Evolutionary conservation across 2,329 filamentous ascomycete genomes (phyloP).

Genomic region (Chaetomiaceae sp.): DNA sequence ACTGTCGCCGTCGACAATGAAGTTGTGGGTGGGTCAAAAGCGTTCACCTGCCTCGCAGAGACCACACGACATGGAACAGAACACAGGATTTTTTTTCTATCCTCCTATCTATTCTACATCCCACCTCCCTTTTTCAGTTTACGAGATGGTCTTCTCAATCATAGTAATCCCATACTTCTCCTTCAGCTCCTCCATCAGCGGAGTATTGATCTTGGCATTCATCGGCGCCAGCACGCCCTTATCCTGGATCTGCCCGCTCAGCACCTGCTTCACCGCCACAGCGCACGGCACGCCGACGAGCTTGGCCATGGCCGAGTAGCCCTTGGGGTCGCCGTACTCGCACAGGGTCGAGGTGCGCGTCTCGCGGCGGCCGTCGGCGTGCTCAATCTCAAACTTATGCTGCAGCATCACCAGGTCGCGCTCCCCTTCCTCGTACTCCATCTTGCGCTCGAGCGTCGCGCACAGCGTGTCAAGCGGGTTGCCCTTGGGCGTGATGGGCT

Average conservation of each 20-base stretch:
- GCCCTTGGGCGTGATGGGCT: constrained; percentile 62
- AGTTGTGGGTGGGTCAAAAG: no score
- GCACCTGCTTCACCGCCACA: constrained; percentile 72
- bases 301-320: constrained; percentile 80
- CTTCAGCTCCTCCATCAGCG: constrained; percentile 73
- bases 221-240: constrained; percentile 76
- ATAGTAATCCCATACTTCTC: constrained; percentile 71
- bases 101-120: constrained; percentile 8
- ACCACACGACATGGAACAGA: neutral
- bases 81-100: constrained; percentile 13
- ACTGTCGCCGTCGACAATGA: no score
- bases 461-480: constrained; percentile 91
- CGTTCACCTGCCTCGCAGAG: neutral
- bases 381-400: constrained; percentile 80
- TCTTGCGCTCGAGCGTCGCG: constrained; percentile 82
- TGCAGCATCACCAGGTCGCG: constrained; percentile 79
- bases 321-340: constrained; percentile 74
- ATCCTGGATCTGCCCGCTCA: constrained; percentile 67
- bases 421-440: constrained; percentile 79
- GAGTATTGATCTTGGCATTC: constrained; percentile 63
- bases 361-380: constrained; percentile 72
- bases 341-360: constrained; percentile 74
- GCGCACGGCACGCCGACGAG: constrained; percentile 39
- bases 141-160: constrained; percentile 60
- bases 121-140: constrained; percentile 12